Percentiles rank a stretch among this genome's conserved stretches.
Evolutionary conservation across 345 rosid species (phyloP).

Genomic region (Triadica sebifera): DNA sequence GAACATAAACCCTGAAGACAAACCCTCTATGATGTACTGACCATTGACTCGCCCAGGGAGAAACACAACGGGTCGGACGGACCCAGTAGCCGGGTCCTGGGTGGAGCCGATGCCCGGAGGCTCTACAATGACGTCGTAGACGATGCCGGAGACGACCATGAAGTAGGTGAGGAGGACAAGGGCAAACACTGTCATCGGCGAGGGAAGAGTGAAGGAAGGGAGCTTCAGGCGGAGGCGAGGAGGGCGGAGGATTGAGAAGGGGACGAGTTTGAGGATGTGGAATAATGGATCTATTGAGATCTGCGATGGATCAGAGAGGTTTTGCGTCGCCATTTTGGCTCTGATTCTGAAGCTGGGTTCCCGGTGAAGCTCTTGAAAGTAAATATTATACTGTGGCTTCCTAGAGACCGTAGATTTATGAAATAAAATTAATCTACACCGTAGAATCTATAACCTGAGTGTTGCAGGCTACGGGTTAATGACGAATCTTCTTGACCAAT

Average conservation of each 20-base stretch:
- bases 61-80: conserved; percentile 90
- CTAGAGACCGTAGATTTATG: too few species aligned
- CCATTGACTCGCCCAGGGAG: conserved; percentile 88
- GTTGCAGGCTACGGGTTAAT: too few species aligned
- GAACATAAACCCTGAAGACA: conserved; percentile 97
- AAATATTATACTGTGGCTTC: too few species aligned
- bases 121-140: conserved; percentile 92
- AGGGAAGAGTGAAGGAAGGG: conserved; percentile 77
- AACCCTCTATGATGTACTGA: conserved; percentile 97
- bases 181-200: conserved; percentile 81
- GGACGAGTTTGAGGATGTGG: conserved; percentile 55
- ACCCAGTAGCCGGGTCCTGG: conserved; percentile 82
- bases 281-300: conserved; percentile 63
- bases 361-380: too few species aligned
- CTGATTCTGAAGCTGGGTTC: not conserved
- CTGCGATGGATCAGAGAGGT: not conserved
- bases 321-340: not conserved
- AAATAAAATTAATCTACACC: not conserved
- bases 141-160: conserved; percentile 85
- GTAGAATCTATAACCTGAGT: not conserved
- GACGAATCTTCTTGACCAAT: too few species aligned
- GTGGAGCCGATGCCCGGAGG: conserved; percentile 97
- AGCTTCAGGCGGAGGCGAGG: conserved; percentile 92
- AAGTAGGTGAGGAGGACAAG: conserved; percentile 91
- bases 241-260: conserved; percentile 70